A percentile compares a stretch with the other conserved stretches of the same genome.
These are phyloP conservation scores for Fusarium brevicatenulatum DNA, from an alignment of 2,329 filamentous ascomycete genomes.

Conservation along the genomic window DNA sequence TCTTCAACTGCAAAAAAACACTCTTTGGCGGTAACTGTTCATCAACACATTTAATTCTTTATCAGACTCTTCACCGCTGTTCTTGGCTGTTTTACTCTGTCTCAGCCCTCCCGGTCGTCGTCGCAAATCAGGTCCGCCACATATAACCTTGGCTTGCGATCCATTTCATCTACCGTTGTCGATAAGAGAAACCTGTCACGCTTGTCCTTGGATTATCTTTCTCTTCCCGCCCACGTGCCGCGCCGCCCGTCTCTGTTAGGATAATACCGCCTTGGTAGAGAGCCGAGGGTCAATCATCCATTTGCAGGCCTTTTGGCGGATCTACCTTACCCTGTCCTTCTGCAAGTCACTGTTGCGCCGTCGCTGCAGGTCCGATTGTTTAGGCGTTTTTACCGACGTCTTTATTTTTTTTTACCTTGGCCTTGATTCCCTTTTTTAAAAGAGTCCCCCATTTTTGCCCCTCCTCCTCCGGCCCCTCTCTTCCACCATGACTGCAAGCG, in stretches of 20 bases:
- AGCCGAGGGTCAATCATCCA: conserved; percentile 10
- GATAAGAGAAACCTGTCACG: conserved; percentile 36
- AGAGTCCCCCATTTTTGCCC: conserved; percentile 37
- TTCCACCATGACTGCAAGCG: conserved; percentile 46
- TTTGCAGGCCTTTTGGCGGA: conserved; percentile 8
- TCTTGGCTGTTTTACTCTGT: conserved; percentile 23
- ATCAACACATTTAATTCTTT: conserved; percentile 3
- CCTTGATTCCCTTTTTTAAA: conserved; percentile 35
- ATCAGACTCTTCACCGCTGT: conserved; percentile 30
- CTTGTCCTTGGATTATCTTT: conserved; percentile 10
- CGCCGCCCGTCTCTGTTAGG: conserved; percentile 28
- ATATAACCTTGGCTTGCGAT: conserved; percentile 33
- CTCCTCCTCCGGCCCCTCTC: conserved; percentile 40
- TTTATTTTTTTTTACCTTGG: conserved; percentile 8
- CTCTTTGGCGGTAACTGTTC: conserved; percentile 7
- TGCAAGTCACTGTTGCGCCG: conserved; percentile 11
- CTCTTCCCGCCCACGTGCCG: conserved; percentile 34
- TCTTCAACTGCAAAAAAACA: conserved; percentile 14
- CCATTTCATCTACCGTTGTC: conserved; percentile 27
- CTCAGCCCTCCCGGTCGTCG: conserved; percentile 28
- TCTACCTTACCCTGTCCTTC: conserved; percentile 1
- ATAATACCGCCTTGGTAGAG: background rate
- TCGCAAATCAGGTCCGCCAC: conserved; percentile 26
- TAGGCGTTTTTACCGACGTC: conserved; percentile 19
- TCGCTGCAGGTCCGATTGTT: conserved; percentile 26